Evolutionary conservation across 2,329 filamentous ascomycete species (phyloP).

Genomic region (Chaetomiaceae sp.): DNA sequence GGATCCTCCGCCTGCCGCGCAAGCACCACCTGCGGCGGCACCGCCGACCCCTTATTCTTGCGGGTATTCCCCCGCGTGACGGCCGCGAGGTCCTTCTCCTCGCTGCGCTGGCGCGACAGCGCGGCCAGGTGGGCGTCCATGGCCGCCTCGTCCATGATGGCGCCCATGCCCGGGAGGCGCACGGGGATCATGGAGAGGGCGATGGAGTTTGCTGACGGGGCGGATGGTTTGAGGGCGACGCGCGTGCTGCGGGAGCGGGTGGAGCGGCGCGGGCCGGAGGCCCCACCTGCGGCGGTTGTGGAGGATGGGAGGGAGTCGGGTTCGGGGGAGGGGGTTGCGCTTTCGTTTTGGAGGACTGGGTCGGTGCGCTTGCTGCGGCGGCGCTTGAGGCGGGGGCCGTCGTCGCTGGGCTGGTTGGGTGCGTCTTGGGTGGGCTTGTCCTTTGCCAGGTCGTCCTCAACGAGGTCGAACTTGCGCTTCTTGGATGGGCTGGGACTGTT

Average conservation of each 20-base stretch:
- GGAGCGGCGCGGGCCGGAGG: slow-evolving; percentile 25
- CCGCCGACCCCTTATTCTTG: slow-evolving; percentile 40
- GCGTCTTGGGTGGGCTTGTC: slow-evolving; percentile 6
- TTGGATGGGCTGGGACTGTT: slow-evolving; percentile 39
- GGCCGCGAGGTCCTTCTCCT: slow-evolving; percentile 40
- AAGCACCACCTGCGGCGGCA: slow-evolving; percentile 32
- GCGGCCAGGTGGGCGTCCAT: slow-evolving; percentile 13
- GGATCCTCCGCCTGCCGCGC: slow-evolving; percentile 29
- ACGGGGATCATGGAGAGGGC: slow-evolving; percentile 32
- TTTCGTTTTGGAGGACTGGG: slow-evolving; percentile 21
- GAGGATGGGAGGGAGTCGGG: not conserved
- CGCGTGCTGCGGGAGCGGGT: slow-evolving; percentile 27
- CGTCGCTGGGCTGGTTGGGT: not conserved
- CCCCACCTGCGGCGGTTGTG: not conserved
- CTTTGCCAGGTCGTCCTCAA: slow-evolving; percentile 22
- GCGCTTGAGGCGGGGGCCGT: slow-evolving; percentile 27
- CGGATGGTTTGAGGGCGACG: slow-evolving; percentile 24
- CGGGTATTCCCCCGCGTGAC: slow-evolving; percentile 42
- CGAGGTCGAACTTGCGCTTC: slow-evolving; percentile 34
- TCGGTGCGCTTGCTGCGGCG: slow-evolving; percentile 31
- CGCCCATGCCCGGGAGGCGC: slow-evolving; percentile 30
- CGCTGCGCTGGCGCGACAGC: slow-evolving; percentile 28
- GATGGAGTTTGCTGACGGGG: slow-evolving; percentile 27
- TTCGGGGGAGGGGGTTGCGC: not conserved
- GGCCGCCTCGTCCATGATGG: slow-evolving; percentile 24